Percentiles rank a stretch among this genome's conserved stretches.
Evolutionary conservation across 306 rosid genomes (phyloP).

Genomic region (Trifolium dubium): DNA sequence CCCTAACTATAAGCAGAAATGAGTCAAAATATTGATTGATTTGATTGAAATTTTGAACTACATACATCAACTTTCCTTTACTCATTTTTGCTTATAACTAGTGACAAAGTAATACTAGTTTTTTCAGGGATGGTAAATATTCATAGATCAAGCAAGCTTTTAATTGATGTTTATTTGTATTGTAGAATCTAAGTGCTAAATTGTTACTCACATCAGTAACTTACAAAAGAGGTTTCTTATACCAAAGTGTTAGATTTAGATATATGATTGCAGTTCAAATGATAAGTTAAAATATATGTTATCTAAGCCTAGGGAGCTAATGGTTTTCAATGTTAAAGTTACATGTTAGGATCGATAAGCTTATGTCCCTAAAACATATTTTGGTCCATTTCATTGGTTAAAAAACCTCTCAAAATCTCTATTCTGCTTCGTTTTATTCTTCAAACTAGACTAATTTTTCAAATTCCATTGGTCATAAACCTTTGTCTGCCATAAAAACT

Average conservation of each 20-base stretch:
- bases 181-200: not conserved
- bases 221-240: not conserved
- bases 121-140: not conserved
- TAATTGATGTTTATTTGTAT: conserved; percentile 18
- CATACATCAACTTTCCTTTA: too few relatives aligned
- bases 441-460: conserved; percentile 12
- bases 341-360: not conserved
- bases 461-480: conserved; percentile 24
- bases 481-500: conserved; percentile 14
- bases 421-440: not conserved
- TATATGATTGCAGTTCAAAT: not conserved
- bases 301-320: not conserved
- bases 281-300: conserved; percentile 6
- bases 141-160: conserved; percentile 1
- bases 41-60: too few relatives aligned
- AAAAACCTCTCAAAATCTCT: not conserved
- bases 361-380: conserved; percentile 7
- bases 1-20: too few relatives aligned
- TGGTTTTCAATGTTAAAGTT: not conserved
- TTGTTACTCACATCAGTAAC: not conserved
- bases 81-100: too few relatives aligned
- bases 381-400: conserved; percentile 1
- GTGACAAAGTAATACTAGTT: too few relatives aligned
- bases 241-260: not conserved
- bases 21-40: too few relatives aligned